phyloP scores from a whole-genome alignment of 768 basidiomycete species.

The Trametes punicea region DNA sequence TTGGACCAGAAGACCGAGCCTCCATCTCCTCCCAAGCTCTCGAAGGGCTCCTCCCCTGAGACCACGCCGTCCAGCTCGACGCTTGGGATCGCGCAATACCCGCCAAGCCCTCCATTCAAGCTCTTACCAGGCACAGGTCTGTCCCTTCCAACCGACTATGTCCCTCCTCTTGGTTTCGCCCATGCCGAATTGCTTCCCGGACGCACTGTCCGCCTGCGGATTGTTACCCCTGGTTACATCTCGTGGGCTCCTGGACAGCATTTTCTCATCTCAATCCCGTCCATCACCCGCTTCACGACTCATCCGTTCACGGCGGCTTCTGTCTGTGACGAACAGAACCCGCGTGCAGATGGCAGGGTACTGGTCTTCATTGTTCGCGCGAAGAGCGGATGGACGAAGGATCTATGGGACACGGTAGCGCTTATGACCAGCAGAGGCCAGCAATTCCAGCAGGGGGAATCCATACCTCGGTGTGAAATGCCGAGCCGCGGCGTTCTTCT shows the following conservation, averaged over 20 bases:
- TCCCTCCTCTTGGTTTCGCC: slow-evolving; percentile 65
- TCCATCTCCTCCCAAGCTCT: neutral
- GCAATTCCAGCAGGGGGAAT: slow-evolving; percentile 30
- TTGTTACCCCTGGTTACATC: slow-evolving; percentile 52
- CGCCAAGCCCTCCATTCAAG: neutral
- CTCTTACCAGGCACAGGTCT: slow-evolving; percentile 7
- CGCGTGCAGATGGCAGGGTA: slow-evolving; percentile 46
- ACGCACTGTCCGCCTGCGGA: slow-evolving; percentile 62
- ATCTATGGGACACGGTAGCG: slow-evolving; percentile 57
- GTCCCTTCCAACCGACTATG: slow-evolving; percentile 27
- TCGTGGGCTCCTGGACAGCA: slow-evolving; percentile 80
- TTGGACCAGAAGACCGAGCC: neutral
- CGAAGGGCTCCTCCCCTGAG: neutral
- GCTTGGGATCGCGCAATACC: slow-evolving; percentile 8
- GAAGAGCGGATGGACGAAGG: slow-evolving; percentile 64
- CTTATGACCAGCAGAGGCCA: slow-evolving; percentile 32
- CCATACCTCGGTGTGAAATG: slow-evolving; percentile 29
- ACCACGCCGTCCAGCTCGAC: slow-evolving; percentile 1
- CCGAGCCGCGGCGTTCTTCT: slow-evolving; percentile 50
- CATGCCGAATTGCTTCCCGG: slow-evolving; percentile 70
- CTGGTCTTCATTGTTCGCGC: slow-evolving; percentile 68
- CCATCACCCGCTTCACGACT: slow-evolving; percentile 53
- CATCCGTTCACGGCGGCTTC: slow-evolving; percentile 77
- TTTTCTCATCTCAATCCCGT: slow-evolving; percentile 65
- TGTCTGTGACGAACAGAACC: slow-evolving; percentile 47